Percentiles rank a stretch among this genome's conserved stretches.
phyloP scores from a whole-genome alignment of 2,329 filamentous ascomycete genomes.

The Colletotrichum sp. region DNA sequence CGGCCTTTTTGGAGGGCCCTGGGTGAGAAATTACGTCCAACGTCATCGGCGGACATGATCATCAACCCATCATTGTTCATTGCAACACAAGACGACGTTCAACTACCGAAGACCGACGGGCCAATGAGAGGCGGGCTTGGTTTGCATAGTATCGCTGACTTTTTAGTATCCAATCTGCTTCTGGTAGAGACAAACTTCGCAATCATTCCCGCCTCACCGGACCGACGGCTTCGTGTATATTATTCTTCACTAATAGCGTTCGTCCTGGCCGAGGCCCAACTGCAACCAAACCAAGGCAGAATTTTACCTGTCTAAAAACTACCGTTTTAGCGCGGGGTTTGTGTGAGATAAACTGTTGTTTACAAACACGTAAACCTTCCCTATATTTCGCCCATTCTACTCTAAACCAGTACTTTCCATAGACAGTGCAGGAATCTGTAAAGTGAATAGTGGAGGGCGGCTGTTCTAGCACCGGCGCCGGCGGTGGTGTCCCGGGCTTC shows the following conservation, averaged over 20 bases:
- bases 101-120: background rate
- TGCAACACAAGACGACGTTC: background rate
- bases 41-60: background rate
- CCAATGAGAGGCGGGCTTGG: background rate
- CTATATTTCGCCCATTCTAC: background rate
- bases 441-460: slow-evolving; percentile 9
- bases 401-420: background rate
- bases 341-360: background rate
- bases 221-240: background rate
- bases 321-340: background rate
- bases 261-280: background rate
- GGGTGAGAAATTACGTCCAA: background rate
- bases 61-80: background rate
- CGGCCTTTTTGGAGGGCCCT: background rate
- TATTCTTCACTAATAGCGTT: background rate
- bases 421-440: slow-evolving; percentile 18
- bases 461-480: background rate
- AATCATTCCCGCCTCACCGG: background rate
- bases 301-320: background rate
- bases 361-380: background rate
- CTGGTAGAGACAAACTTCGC: background rate
- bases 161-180: background rate
- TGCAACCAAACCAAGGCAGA: background rate
- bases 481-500: background rate
- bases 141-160: background rate